A percentile compares a stretch with the other conserved stretches of the same genome.
These are phyloP conservation scores for Sarcocystis neurona DNA, from an alignment of 169 alveolate genomes.

Conservation along the genomic window DNA sequence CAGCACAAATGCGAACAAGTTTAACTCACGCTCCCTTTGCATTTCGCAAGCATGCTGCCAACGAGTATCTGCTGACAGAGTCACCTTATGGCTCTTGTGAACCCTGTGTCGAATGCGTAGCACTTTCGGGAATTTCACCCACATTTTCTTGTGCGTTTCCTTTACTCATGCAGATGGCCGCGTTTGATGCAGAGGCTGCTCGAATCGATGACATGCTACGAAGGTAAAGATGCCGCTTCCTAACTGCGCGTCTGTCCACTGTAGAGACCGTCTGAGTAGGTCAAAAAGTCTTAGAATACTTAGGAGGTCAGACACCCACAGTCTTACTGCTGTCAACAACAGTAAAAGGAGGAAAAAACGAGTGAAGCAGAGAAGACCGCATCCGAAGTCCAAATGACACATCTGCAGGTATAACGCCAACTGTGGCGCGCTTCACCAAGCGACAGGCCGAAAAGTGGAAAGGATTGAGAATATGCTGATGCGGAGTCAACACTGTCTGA, in stretches of 20 bases:
- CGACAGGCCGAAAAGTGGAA: slow-evolving; percentile 29
- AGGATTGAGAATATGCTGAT: neutral
- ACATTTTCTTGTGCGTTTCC: neutral
- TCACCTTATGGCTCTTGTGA: no score
- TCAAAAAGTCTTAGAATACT: no score
- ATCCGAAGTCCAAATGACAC: neutral
- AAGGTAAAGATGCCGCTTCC: neutral
- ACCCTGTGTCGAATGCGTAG: neutral
- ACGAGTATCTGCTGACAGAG: no score
- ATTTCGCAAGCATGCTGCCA: no score
- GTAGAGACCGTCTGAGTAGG: no score
- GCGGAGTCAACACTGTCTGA: slow-evolving; percentile 49
- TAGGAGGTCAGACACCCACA: no score
- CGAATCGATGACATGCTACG: slow-evolving; percentile 31
- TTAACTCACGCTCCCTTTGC: no score
- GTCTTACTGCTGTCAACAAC: no score
- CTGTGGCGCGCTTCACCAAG: slow-evolving; percentile 32
- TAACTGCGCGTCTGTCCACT: no score
- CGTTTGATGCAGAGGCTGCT: slow-evolving; percentile 27
- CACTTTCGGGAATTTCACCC: neutral
- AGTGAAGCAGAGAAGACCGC: neutral
- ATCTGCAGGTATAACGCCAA: slow-evolving; percentile 41
- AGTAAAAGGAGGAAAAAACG: no score
- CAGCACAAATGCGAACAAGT: no score
- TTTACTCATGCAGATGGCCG: neutral